These are phyloP conservation scores for Bipolaris oryzae DNA, from an alignment of 2,329 filamentous ascomycete genomes.

Conservation along the genomic window DNA sequence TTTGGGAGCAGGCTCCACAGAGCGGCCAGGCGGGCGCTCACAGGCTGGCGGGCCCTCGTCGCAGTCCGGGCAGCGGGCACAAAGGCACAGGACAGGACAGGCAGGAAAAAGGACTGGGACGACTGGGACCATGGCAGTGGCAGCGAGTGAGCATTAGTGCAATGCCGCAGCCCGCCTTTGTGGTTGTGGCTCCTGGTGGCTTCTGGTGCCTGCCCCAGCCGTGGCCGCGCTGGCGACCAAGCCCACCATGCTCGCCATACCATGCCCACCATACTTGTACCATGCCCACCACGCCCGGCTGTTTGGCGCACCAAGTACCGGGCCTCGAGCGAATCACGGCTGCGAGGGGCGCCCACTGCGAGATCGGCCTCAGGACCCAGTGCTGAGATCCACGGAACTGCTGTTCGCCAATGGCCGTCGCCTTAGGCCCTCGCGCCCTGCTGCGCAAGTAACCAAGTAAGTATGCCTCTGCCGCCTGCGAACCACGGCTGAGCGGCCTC, in stretches of 20 bases:
- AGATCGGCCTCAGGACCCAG: slow-evolving; percentile 17
- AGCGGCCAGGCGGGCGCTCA: slow-evolving; percentile 5
- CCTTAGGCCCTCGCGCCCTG: neutral
- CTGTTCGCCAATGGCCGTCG: slow-evolving; percentile 15
- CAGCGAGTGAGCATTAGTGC: slow-evolving; percentile 18
- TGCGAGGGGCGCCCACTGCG: slow-evolving; percentile 2
- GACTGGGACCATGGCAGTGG: neutral
- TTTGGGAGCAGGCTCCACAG: neutral
- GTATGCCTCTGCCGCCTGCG: too few species aligned
- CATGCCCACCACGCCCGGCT: slow-evolving; percentile 25
- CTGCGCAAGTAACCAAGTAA: too few species aligned
- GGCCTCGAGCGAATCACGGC: slow-evolving; percentile 31
- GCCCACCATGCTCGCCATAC: slow-evolving; percentile 17
- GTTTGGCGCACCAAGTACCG: slow-evolving; percentile 25
- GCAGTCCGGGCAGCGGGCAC: slow-evolving; percentile 17
- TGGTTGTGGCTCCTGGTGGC: slow-evolving; percentile 25
- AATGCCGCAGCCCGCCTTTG: slow-evolving; percentile 2
- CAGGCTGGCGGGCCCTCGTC: slow-evolving; percentile 31
- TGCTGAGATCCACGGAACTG: slow-evolving; percentile 21
- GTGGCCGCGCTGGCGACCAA: slow-evolving; percentile 32
- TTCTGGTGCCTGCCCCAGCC: slow-evolving; percentile 11
- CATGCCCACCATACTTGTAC: too few species aligned
- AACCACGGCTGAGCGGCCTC: too few species aligned
- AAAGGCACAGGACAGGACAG: neutral
- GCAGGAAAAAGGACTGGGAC: too few species aligned